phyloP scores from a whole-genome alignment of 306 rosid species.

The Oxytropis ochrocephala region DNA sequence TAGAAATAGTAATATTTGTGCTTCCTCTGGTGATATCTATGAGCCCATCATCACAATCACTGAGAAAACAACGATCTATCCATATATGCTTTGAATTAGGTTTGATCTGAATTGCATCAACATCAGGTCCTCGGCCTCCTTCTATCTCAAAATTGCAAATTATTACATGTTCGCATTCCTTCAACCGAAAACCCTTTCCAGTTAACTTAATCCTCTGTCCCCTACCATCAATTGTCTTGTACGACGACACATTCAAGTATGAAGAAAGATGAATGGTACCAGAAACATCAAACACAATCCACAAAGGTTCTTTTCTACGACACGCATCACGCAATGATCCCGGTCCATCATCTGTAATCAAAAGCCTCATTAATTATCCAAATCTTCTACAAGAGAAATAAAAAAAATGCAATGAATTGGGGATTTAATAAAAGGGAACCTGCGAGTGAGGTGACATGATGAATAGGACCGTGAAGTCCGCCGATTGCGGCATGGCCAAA shows the following conservation, averaged over 20 bases:
- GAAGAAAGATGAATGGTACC: constrained; percentile 72
- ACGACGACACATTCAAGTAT: constrained; percentile 62
- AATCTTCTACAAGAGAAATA: background rate
- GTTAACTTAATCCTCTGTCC: constrained; percentile 77
- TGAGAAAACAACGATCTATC: constrained; percentile 86
- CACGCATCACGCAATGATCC: constrained; percentile 86
- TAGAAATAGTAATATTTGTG: constrained; percentile 81
- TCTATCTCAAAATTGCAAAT: constrained; percentile 85
- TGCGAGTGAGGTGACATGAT: constrained; percentile 63
- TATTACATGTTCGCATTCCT: constrained; percentile 90
- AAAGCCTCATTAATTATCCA: background rate
- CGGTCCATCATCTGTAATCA: constrained; percentile 78
- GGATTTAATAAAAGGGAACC: constrained; percentile 30
- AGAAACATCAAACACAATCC: constrained; percentile 89
- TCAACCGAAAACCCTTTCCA: constrained; percentile 78
- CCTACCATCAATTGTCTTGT: constrained; percentile 82
- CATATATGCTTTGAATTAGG: constrained; percentile 94
- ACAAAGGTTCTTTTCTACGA: constrained; percentile 69
- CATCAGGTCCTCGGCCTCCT: constrained; percentile 94
- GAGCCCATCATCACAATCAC: constrained; percentile 82
- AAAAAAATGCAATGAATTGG: background rate
- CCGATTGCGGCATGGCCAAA: constrained; percentile 80
- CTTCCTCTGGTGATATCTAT: constrained; percentile 84
- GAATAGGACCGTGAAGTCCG: constrained; percentile 73
- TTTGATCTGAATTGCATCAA: constrained; percentile 89